Conservation (phyloP, 176 grass and related monocot genomes). For the Typha latifolia region DNA sequence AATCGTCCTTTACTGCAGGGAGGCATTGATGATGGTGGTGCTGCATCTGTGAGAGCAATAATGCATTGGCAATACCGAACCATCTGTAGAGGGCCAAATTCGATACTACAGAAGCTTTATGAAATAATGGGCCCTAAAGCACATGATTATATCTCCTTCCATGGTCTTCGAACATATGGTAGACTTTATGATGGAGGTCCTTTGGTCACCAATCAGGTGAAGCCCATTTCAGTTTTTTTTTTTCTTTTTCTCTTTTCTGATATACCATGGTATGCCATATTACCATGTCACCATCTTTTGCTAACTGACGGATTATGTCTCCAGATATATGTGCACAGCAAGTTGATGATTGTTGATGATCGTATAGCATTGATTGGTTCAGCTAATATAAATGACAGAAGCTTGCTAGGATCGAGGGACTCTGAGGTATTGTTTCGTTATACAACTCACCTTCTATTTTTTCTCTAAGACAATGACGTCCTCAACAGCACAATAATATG, state of each 20-base stretch:
- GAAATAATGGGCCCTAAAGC: slow-evolving; percentile 80
- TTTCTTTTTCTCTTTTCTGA: slow-evolving; percentile 1
- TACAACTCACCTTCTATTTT: background rate
- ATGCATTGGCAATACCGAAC: slow-evolving; percentile 99
- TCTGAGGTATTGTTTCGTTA: slow-evolving; percentile 61
- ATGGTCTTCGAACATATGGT: slow-evolving; percentile 85
- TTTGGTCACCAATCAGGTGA: slow-evolving; percentile 89
- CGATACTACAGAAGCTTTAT: slow-evolving; percentile 84
- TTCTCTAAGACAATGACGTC: too few species aligned
- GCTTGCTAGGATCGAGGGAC: slow-evolving; percentile 95
- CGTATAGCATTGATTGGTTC: slow-evolving; percentile 89
- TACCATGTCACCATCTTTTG: slow-evolving; percentile 1
- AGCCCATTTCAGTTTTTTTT: background rate
- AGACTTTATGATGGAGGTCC: slow-evolving; percentile 63
- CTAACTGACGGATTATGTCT: background rate
- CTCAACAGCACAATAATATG: too few species aligned
- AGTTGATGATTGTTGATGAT: slow-evolving; percentile 99
- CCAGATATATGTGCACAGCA: slow-evolving; percentile 98
- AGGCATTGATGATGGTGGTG: slow-evolving; percentile 93
- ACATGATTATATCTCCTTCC: slow-evolving; percentile 91
- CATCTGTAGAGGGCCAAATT: slow-evolving; percentile 90
- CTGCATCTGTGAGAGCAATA: slow-evolving; percentile 96
- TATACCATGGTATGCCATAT: slow-evolving; percentile 1
- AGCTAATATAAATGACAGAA: slow-evolving; percentile 99
- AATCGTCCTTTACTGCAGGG: slow-evolving; percentile 33